A percentile compares a stretch with the other conserved stretches of the same genome.
These are phyloP conservation scores for Chytriomyces confervae DNA, from an alignment of 192 early-diverging fungal genomes.

Conservation along the genomic window DNA sequence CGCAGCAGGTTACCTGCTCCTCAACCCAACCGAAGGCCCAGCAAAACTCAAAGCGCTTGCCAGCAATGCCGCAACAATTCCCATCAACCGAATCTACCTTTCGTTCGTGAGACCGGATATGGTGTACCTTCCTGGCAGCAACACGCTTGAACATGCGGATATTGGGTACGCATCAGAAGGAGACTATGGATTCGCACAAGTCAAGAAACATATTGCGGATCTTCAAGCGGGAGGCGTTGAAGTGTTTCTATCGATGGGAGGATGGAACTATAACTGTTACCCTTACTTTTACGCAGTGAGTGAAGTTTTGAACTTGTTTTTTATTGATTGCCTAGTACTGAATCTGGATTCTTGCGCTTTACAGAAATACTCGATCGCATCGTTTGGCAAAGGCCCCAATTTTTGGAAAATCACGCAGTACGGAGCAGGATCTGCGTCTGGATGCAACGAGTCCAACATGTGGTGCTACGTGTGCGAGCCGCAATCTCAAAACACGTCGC, in stretches of 20 bases:
- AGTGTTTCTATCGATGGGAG: slow-evolving; percentile 11
- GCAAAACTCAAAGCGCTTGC: slow-evolving; percentile 12
- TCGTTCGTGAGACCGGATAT: slow-evolving; percentile 19
- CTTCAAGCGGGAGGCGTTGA: slow-evolving; percentile 15
- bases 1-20: slow-evolving; percentile 4
- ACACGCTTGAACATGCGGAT: slow-evolving; percentile 14
- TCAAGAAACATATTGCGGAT: neutral
- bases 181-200: slow-evolving; percentile 2
- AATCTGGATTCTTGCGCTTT: no score
- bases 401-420: slow-evolving; percentile 21
- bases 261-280: slow-evolving; percentile 27
- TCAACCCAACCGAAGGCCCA: slow-evolving; percentile 9
- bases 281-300: slow-evolving; percentile 6
- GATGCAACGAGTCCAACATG: slow-evolving; percentile 22
- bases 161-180: slow-evolving; percentile 12
- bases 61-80: slow-evolving; percentile 8
- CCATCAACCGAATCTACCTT: slow-evolving; percentile 27
- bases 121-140: slow-evolving; percentile 17
- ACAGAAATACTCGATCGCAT: no score
- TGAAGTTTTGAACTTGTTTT: no score
- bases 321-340: no score
- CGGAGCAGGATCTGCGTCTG: slow-evolving; percentile 3
- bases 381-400: neutral
- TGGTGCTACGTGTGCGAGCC: slow-evolving; percentile 27
- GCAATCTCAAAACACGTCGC: slow-evolving; percentile 1